These are phyloP conservation scores for Achlya hypogyna DNA, from an alignment of 352 stramenopile genomes.

Conservation along the genomic window DNA sequence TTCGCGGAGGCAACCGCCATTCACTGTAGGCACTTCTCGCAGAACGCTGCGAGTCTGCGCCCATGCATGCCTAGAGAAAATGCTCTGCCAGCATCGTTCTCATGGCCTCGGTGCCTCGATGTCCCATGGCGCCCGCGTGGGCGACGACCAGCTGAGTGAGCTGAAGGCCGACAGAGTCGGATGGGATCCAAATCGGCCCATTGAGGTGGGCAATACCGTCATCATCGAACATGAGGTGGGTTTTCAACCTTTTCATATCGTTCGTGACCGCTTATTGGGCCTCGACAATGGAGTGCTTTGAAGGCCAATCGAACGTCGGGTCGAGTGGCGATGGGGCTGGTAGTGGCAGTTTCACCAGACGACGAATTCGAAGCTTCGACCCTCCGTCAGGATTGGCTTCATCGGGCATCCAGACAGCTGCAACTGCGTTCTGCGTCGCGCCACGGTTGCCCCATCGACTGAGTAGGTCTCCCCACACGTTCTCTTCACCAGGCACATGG, in stretches of 20 bases:
- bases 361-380: no score
- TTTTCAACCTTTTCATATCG: background rate
- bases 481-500: no score
- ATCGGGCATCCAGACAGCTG: no score
- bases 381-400: no score
- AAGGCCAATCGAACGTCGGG: background rate
- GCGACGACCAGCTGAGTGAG: conserved; percentile 23
- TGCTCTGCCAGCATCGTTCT: background rate
- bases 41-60: conserved; percentile 9
- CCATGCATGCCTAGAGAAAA: conserved; percentile 20
- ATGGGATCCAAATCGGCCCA: conserved; percentile 3
- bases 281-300: background rate
- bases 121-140: conserved; percentile 21
- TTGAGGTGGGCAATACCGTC: background rate
- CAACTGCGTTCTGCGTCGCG: no score
- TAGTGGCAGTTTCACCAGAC: no score
- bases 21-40: conserved; percentile 9
- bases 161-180: conserved; percentile 20
- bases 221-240: background rate
- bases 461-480: no score
- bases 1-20: conserved; percentile 4
- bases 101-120: conserved; percentile 23
- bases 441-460: no score
- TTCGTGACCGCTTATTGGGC: background rate
- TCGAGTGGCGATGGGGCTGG: background rate